Conservation (phyloP, 345 rosid genomes). For the Draba incana region DNA sequence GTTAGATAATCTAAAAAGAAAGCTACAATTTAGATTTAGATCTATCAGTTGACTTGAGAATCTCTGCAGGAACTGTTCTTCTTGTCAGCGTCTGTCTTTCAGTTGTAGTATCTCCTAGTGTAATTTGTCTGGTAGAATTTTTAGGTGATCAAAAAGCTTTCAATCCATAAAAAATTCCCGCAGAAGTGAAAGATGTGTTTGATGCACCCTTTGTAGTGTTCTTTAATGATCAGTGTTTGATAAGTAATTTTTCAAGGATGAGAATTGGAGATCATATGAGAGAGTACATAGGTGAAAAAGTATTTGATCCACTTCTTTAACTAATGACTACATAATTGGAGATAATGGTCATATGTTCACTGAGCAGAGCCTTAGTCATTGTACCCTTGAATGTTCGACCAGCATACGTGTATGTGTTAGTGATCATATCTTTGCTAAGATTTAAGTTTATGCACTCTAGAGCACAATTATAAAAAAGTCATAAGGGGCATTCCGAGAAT, state of each 20-base stretch:
- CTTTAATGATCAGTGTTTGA: slow-evolving; percentile 44
- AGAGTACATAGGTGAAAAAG: slow-evolving; percentile 55
- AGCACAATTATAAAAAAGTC: slow-evolving; percentile 6
- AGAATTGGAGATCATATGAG: slow-evolving; percentile 57
- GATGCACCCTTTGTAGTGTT: slow-evolving; percentile 80
- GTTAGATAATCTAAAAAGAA: not conserved
- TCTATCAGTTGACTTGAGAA: slow-evolving; percentile 15
- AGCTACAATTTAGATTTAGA: slow-evolving; percentile 7
- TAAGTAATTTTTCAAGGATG: slow-evolving; percentile 46
- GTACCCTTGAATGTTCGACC: slow-evolving; percentile 40
- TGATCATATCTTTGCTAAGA: not conserved
- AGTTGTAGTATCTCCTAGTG: slow-evolving; percentile 69
- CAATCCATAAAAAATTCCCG: slow-evolving; percentile 55
- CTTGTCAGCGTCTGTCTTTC: not conserved
- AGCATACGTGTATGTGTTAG: slow-evolving; percentile 34
- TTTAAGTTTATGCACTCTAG: slow-evolving; percentile 3
- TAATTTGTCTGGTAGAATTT: slow-evolving; percentile 65
- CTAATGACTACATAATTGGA: slow-evolving; percentile 44
- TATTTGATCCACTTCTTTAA: slow-evolving; percentile 54
- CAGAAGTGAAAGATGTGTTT: slow-evolving; percentile 71
- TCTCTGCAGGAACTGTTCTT: not conserved
- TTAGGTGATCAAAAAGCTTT: slow-evolving; percentile 53
- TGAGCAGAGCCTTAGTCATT: slow-evolving; percentile 57
- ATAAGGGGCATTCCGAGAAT: slow-evolving; percentile 71
- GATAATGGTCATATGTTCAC: slow-evolving; percentile 45